These are phyloP conservation scores for Aspergillus hancockii DNA, from an alignment of 495 filamentous ascomycete genomes.

Conservation along the genomic window DNA sequence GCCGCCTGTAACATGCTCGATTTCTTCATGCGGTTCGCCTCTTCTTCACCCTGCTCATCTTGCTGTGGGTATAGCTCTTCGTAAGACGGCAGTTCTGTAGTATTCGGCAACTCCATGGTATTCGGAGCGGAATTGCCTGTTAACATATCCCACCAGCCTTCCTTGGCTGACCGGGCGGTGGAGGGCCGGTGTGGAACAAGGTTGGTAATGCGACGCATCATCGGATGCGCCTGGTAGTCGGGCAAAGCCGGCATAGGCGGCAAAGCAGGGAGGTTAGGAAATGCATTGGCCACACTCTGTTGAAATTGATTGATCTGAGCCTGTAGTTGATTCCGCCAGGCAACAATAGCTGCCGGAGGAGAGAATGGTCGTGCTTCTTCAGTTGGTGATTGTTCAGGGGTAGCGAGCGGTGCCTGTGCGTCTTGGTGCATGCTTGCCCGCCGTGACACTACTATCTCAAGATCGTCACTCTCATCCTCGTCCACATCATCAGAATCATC, in stretches of 20 bases:
- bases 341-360: slow-evolving; percentile 64
- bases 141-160: slow-evolving; percentile 71
- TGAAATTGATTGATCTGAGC: slow-evolving; percentile 81
- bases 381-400: slow-evolving; percentile 29
- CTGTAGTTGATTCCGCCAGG: slow-evolving; percentile 74
- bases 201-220: slow-evolving; percentile 73
- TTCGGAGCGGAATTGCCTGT: slow-evolving; percentile 49
- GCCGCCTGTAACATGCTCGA: slow-evolving; percentile 59
- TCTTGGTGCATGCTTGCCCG: slow-evolving; percentile 48
- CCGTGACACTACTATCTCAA: slow-evolving; percentile 46
- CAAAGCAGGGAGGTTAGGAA: slow-evolving; percentile 65
- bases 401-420: slow-evolving; percentile 24
- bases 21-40: slow-evolving; percentile 60
- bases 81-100: slow-evolving; percentile 69
- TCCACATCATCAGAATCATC: slow-evolving; percentile 51
- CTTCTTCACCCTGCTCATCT: slow-evolving; percentile 38
- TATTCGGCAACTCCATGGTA: slow-evolving; percentile 40
- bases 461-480: slow-evolving; percentile 37
- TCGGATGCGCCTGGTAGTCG: slow-evolving; percentile 71
- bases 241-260: slow-evolving; percentile 63
- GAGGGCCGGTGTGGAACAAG: slow-evolving; percentile 63
- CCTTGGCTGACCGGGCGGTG: slow-evolving; percentile 48
- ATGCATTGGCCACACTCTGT: slow-evolving; percentile 65
- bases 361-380: slow-evolving; percentile 43
- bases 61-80: slow-evolving; percentile 73